phyloP scores from a whole-genome alignment of 257 asterid species.

The Eustoma russellianum region DNA sequence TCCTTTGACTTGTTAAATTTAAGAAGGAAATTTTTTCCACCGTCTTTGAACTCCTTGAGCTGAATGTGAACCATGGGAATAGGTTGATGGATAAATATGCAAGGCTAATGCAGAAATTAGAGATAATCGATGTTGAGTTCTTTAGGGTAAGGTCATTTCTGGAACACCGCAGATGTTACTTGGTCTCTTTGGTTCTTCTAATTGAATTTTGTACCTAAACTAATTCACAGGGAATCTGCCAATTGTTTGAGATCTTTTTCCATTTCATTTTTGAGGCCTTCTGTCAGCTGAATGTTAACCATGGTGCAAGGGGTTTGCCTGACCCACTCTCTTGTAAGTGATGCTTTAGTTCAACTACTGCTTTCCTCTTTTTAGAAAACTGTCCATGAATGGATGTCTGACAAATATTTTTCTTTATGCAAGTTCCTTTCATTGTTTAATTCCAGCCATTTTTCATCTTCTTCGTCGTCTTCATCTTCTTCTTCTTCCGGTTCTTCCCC shows the following conservation, averaged over 20 bases:
- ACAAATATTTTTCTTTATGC: too few relatives aligned
- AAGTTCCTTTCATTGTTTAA: too few relatives aligned
- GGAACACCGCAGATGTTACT: constrained; percentile 13
- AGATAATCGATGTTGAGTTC: constrained; percentile 80
- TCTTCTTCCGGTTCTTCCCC: too few relatives aligned
- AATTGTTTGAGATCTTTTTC: constrained; percentile 89
- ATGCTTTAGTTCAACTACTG: neutral
- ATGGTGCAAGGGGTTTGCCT: constrained; percentile 50
- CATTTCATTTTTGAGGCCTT: constrained; percentile 71
- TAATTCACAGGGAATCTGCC: constrained; percentile 75
- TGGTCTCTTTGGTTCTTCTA: constrained; percentile 4
- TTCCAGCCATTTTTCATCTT: too few relatives aligned
- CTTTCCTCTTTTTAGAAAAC: constrained; percentile 3
- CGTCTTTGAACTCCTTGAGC: constrained; percentile 19
- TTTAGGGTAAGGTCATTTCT: constrained; percentile 52
- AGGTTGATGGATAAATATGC: constrained; percentile 99
- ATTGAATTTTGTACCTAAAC: constrained; percentile 9
- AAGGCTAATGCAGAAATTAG: constrained; percentile 93
- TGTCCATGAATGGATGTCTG: too few relatives aligned
- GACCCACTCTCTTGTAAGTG: constrained; percentile 68
- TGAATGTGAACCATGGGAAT: constrained; percentile 20
- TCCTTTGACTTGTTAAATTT: constrained; percentile 2
- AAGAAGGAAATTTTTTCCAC: constrained; percentile 5
- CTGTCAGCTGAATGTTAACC: constrained; percentile 45
- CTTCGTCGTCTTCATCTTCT: too few relatives aligned